phyloP scores from a whole-genome alignment of 768 basidiomycete genomes.

The Coprinellus aureogranulatus region DNA sequence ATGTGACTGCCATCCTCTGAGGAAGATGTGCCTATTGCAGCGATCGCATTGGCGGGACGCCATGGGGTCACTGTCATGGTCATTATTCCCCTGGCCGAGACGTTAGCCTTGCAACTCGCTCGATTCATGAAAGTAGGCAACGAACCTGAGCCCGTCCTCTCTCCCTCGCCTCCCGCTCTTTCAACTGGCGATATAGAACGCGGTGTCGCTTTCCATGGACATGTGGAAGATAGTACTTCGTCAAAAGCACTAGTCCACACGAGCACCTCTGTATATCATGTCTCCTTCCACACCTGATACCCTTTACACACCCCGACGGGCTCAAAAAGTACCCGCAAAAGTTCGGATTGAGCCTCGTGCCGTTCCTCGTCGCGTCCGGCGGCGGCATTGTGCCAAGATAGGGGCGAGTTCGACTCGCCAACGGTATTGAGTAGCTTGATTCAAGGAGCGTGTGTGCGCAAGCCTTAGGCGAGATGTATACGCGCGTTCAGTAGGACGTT shows the following conservation, averaged over 20 bases:
- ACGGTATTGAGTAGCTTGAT: too few relatives aligned
- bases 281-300: conserved; percentile 26
- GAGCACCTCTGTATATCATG: conserved; percentile 37
- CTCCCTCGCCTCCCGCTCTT: neutral
- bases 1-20: conserved; percentile 24
- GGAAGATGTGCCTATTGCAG: conserved; percentile 23
- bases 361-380: too few relatives aligned
- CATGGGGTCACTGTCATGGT: neutral
- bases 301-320: conserved; percentile 23
- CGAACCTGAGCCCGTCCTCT: neutral
- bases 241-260: conserved; percentile 31
- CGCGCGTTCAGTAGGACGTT: neutral
- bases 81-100: neutral
- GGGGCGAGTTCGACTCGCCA: too few relatives aligned
- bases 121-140: neutral
- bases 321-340: conserved; percentile 27
- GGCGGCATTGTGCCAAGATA: too few relatives aligned
- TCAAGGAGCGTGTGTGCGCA: too few relatives aligned
- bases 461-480: neutral
- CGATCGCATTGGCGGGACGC: conserved; percentile 16
- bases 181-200: conserved; percentile 13
- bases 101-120: neutral
- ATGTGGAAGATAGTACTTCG: conserved; percentile 20
- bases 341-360: conserved; percentile 8
- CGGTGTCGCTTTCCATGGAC: conserved; percentile 28